Evolutionary conservation across 257 asterid genomes (phyloP), one percentile per base, ranked within the genome.

Genomic region (Ballota nigra): DNA sequence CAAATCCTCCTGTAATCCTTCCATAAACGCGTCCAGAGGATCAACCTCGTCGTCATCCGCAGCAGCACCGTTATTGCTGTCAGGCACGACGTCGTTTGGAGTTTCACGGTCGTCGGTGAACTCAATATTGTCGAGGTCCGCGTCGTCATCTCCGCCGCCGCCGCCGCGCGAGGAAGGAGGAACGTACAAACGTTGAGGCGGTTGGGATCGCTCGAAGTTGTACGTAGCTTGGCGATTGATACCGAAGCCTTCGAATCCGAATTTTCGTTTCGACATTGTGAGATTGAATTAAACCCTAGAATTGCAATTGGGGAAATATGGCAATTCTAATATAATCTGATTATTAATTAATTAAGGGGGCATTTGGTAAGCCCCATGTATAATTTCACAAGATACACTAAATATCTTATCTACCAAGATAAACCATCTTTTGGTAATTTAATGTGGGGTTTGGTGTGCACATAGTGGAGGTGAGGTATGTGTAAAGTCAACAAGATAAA

Each of bases 1-100:
- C 78, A 94, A 84, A 83, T 94, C 96, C 82, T 94, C 90, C 57
- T 91, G 95, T 23, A 94, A 83, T 47, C 99, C 97, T 74, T 86
- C 96, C 99, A 94, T 94, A 83, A 91, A 94, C 62, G 97, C 99
- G 74, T 94, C 99, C 66, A 94, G 88, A 45, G 97, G 97, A 78
- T 94, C 99, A 62, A 94, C 78, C 70, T 94, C 98, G 60, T 87
- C 98, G 5, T 83, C 90, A 0, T 55, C 92, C 0, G 62, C 81
- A 2, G 58, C 78, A 22, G 52, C 73, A 2, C 61, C 80, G 23
- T 22, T 20, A 3, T 72, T 69, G 8, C 24, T 49, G 43, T 60
- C 40, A 12, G 72, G 1, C 47, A n/a, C 75, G 34, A 24, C 76
- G 43, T 70, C 69, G 62, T 73, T 60, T 2, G 81, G 34, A 24